Evolutionary conservation across 768 basidiomycete genomes (phyloP).

Genomic region (Termitomyces sp.): DNA sequence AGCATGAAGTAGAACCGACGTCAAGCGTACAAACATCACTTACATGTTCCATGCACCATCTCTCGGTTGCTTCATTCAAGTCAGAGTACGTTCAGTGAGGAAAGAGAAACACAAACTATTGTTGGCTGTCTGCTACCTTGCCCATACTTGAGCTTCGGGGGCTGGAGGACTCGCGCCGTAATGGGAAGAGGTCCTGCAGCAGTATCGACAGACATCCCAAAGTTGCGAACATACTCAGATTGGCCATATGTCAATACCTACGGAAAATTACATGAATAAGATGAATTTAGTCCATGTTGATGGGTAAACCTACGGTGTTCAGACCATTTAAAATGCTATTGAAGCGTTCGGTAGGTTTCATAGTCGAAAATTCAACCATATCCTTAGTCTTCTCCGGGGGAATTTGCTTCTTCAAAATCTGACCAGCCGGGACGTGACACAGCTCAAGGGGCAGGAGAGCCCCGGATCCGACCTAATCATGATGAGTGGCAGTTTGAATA

Average conservation of each 20-base stretch:
- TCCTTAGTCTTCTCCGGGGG: constrained; percentile 62
- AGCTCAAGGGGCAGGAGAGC: constrained; percentile 68
- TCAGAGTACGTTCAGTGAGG: neutral
- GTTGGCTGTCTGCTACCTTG: constrained; percentile 43
- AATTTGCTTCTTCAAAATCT: constrained; percentile 70
- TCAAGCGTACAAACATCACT: constrained; percentile 24
- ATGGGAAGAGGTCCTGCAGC: constrained; percentile 46
- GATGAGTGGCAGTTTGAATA: neutral
- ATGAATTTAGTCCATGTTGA: neutral
- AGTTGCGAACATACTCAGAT: constrained; percentile 67
- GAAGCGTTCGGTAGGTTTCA: constrained; percentile 56
- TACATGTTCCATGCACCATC: constrained; percentile 82
- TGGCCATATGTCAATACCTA: constrained; percentile 63
- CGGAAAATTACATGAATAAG: neutral
- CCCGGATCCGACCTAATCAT: constrained; percentile 49
- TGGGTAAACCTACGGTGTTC: neutral
- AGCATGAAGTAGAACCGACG: constrained; percentile 36
- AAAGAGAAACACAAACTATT: constrained; percentile 35
- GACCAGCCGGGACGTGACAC: constrained; percentile 59
- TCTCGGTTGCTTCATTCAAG: constrained; percentile 42
- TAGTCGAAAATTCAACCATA: constrained; percentile 66
- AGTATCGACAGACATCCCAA: constrained; percentile 59
- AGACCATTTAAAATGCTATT: constrained; percentile 51
- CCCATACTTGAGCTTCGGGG: constrained; percentile 69
- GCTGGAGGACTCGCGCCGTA: constrained; percentile 51